A percentile compares a stretch with the other conserved stretches of the same genome.
phyloP scores from a whole-genome alignment of 176 grass and related monocot genomes.

The Urochloa ruziziensis region DNA sequence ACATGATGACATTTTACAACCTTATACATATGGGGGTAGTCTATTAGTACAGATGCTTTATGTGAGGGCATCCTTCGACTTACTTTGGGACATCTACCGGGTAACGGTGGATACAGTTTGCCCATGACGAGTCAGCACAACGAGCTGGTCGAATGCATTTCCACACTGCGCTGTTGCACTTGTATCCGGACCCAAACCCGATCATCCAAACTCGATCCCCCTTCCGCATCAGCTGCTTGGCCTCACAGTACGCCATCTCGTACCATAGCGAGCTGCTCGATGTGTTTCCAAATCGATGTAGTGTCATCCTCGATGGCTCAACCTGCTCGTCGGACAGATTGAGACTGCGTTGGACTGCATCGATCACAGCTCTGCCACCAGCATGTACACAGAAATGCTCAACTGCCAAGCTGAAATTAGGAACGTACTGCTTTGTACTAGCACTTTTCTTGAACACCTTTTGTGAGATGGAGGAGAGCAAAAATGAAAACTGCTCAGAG shows the following conservation, averaged over 20 bases:
- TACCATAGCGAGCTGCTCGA: not conserved
- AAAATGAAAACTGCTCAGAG: not conserved
- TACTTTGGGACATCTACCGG: not conserved
- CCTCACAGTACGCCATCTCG: slow-evolving; percentile 8
- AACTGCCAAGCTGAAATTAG: not conserved
- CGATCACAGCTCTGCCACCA: not conserved
- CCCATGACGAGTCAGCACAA: not conserved
- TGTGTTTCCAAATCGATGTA: slow-evolving; percentile 9
- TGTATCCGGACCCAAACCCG: slow-evolving; percentile 47
- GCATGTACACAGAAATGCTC: slow-evolving; percentile 24
- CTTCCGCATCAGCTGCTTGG: not conserved
- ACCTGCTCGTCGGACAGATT: not conserved
- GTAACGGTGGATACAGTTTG: slow-evolving; percentile 5
- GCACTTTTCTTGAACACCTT: not conserved
- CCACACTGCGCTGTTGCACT: slow-evolving; percentile 77
- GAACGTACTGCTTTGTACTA: not conserved
- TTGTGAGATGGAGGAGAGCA: not conserved
- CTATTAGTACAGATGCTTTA: too few species aligned
- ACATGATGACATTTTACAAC: too few species aligned
- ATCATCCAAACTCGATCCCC: slow-evolving; percentile 1
- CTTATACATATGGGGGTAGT: too few species aligned
- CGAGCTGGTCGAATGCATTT: not conserved
- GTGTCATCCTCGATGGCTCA: slow-evolving; percentile 15
- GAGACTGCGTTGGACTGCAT: not conserved
- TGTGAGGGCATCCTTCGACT: not conserved